Base-by-base conservation (phyloP, 2,329 filamentous ascomycete species). In the Diaporthe sp. region DNA sequence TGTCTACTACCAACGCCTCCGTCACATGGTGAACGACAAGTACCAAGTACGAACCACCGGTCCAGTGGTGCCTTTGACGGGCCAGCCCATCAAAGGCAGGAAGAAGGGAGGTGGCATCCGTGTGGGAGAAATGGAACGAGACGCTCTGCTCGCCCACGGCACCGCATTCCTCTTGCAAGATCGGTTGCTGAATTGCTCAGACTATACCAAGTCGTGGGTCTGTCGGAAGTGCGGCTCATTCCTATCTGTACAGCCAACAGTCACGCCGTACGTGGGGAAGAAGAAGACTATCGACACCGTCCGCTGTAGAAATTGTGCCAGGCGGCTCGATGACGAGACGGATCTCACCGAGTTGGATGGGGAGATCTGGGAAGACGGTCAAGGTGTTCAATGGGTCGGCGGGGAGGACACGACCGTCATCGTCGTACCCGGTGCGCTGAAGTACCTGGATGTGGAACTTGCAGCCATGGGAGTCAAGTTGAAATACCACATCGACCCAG, bases 1-100 rank as follows among this genome's bases (percentile, higher is more conserved):
- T 15, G 97, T 99, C 77, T 98, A 98, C 89, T 99, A 99, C 89
- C 97, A 99, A 86, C 93, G 97, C 84, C 90, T 99, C 77, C 91
- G 97, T 84, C 97, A 99, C 92, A 99, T 99, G 97, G 97, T 99
- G 74, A 98, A 98, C 90, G 97, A 99, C 86, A 99, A 99, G 86
- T 99, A 94, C 89, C 97, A 99, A 85, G 97, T 98, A 74, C 93
- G 97, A 85, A 98, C 97, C 3, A 98, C 97, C 0, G 97, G 97
- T 73, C 96, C 96, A 1, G 94, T 98, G 58, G 97, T 97, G 73
- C 91, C 93, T 34, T 92, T 97, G 22, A 98, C 96, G 0, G 96
- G 96, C 44, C 97, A 99, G 84, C 97, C 97, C 55, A 97, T 99
- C 88, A 98, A 98, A 88, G 97, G 97, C 78, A 90, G 97, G 84